Base-by-base conservation (phyloP, 2,329 filamentous ascomycete genomes). In the Ploettnerulaceae sp. region DNA sequence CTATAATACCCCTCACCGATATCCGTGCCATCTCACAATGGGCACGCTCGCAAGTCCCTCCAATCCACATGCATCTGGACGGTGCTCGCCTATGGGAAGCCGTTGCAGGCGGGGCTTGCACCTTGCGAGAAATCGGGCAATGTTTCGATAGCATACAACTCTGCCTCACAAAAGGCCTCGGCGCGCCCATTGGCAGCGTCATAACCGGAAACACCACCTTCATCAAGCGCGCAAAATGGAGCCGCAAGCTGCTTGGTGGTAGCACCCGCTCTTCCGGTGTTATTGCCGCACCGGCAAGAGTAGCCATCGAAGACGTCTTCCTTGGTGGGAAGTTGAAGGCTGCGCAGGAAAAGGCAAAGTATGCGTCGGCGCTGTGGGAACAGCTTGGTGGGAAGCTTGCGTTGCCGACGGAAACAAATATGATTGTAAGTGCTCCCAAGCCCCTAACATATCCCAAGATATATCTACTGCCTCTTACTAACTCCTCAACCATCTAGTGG, bases 11-110 rank as follows among this genome's bases (percentile, higher is more conserved):
- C 89, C 0, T 73, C 93, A 0, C 67, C 68, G 89, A 95, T 63
- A 75, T 81, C 7, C 72, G 71, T 47, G 73, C 76, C 36, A 95
- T 95, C 58, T 73, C 79, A 0, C 70, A 71, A 1, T 95, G 85
- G 72, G 87, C 82, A 51, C 73, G 60, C 57, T 61, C 74, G 57
- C 71, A 86, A 52, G 72, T 68, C 18, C 80, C 93, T 50, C 75
- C 77, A 49, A 71, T 90, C 59, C 88, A 94, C 64, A 70, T 88
- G 53, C 26, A 29, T 29, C 28, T 41, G 8, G 88, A 94, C 59
- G 88, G 88, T 12, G 88, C 88, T 3, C 72, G 88, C 8, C 66
- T 93, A 6, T 93, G 86, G 86, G 86, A 94, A 62, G 87, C 85
- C 8, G 83, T 85, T 1, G 83, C 76, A 1, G 76, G 84, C 0